phyloP scores from a whole-genome alignment of 2,329 filamentous ascomycete species.

The Ampelomyces quisqualis region DNA sequence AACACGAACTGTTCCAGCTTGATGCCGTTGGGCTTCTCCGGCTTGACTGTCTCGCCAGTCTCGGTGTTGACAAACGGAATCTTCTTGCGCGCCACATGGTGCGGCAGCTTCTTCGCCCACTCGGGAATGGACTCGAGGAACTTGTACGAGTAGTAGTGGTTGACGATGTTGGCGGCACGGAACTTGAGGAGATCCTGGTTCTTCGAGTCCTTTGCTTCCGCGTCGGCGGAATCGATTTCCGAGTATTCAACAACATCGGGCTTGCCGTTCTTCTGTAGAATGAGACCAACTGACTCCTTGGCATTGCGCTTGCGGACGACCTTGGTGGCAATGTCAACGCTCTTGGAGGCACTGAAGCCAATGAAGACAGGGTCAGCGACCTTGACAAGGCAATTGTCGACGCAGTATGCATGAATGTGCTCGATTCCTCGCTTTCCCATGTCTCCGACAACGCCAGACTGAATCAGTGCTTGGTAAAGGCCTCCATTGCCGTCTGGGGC shows the following conservation, averaged over 20 bases:
- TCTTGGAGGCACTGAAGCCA: conserved; percentile 82
- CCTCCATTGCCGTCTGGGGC: conserved; percentile 97
- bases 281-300: conserved; percentile 92
- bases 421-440: conserved; percentile 87
- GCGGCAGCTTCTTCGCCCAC: conserved; percentile 83
- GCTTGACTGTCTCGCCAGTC: conserved; percentile 80
- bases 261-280: conserved; percentile 91
- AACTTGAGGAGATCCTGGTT: conserved; percentile 84
- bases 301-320: conserved; percentile 98
- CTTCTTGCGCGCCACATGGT: conserved; percentile 98
- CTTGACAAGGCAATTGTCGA: conserved; percentile 98
- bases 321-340: conserved; percentile 96
- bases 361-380: conserved; percentile 97
- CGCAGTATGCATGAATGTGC: conserved; percentile 97
- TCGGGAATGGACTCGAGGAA: conserved; percentile 89
- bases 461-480: conserved; percentile 87
- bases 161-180: conserved; percentile 98
- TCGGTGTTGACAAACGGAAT: conserved; percentile 80
- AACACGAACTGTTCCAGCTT: conserved; percentile 99
- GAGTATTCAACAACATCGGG: conserved; percentile 98
- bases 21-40: conserved; percentile 93
- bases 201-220: conserved; percentile 82
- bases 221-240: conserved; percentile 87
- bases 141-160: conserved; percentile 97
- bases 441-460: conserved; percentile 77